Base-by-base conservation (phyloP, 495 filamentous ascomycete species). In the Neurospora sp. region DNA sequence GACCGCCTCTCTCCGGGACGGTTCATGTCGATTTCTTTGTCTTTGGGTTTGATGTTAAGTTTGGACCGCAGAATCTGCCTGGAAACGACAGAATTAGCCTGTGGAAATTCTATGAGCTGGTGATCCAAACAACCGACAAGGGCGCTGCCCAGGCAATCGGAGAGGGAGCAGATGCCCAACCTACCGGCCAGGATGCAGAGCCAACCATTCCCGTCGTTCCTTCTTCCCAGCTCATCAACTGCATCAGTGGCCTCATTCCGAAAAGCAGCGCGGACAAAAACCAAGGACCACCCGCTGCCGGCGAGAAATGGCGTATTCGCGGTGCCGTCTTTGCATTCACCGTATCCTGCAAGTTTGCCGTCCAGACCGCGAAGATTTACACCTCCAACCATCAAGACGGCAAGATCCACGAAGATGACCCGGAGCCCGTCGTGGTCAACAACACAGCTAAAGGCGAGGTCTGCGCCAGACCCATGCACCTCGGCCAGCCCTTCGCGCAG, bases 1-100 rank as follows among this genome's bases (percentile, higher is more conserved):
- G 84, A 0, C 83, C 83, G 7, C 79, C 81, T 2, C 48, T 86
- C 16, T 41, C 70, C 10, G 70, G 70, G 5, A n/a, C 4, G 3
- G 70, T 71, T 6, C 70, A 44, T 27, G 70, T 71, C 14, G 70
- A 71, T 31, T 35, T 71, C 41, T 35, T 35, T 10, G 42, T 71
- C 6, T 27, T 44, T 27, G 35, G 31, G 8, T 71, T 71, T 16
- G 38, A 44, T 42, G 44, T 71, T 8, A 71, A 71, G 12, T 71
- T 71, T n/a, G 70, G 70, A 8, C 42, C 41, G 16, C 22, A 14
- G 40, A 22, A 27, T 20, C 8, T 20, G 41, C 22, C 70, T 41
- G 16, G 12, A 39, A 48, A 31, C 9, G 10, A 44, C 40, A 20
- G 5, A 17, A 44, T 38, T n/a, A 39, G 20, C 31, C 10, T 71